These are phyloP conservation scores for Solanum corneliomulleri DNA, from an alignment of 257 asterid species.

Conservation along the genomic window DNA sequence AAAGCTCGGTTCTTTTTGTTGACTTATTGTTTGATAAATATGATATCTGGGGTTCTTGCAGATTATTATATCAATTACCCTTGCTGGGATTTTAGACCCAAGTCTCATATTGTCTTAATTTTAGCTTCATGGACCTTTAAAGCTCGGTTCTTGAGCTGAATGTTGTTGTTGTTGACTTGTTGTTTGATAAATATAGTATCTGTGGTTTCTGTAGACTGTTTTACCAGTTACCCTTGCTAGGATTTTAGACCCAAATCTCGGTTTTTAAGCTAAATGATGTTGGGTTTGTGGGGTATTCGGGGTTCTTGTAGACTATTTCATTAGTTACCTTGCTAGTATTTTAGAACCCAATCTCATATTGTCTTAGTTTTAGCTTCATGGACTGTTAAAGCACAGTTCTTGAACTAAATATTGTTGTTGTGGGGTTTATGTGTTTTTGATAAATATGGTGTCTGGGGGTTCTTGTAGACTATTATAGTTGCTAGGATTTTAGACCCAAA, in stretches of 20 bases:
- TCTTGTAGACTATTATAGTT: background rate
- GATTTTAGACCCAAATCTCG: background rate
- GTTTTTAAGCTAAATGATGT: background rate
- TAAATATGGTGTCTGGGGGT: background rate
- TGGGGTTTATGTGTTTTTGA: background rate
- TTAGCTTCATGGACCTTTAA: background rate
- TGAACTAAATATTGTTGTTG: background rate
- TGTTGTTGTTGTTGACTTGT: background rate
- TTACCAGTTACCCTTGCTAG: background rate
- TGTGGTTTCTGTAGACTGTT: background rate
- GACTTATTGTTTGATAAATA: background rate
- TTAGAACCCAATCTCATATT: background rate
- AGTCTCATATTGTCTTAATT: background rate
- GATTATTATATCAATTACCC: background rate
- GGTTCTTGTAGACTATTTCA: background rate
- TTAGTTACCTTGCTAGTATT: background rate
- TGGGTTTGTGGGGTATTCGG: background rate
- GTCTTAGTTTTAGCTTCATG: background rate
- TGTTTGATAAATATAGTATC: background rate
- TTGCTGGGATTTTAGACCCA: background rate
- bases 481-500: background rate
- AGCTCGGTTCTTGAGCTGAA: background rate
- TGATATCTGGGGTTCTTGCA: background rate
- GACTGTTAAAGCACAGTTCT: background rate
- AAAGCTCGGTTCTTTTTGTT: background rate